phyloP scores from a whole-genome alignment of 768 basidiomycete species.

The Leccinum rimulosum region DNA sequence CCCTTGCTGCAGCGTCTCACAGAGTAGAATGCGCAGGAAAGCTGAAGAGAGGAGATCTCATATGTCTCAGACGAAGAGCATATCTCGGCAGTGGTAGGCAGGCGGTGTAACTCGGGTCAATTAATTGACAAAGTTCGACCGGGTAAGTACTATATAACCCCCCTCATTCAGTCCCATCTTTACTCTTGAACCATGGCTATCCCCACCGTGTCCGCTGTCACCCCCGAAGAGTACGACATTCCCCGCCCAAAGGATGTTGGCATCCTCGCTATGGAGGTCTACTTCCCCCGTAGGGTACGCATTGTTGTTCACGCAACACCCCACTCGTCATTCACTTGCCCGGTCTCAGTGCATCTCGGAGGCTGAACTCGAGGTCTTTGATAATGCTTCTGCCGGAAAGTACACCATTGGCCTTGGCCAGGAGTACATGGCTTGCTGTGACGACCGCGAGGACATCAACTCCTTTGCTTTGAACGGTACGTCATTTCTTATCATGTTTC shows the following conservation, averaged over 20 bases:
- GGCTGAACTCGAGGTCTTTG: conserved; percentile 89
- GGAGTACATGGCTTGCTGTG: conserved; percentile 97
- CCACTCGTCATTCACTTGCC: conserved; percentile 7
- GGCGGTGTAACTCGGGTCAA: not conserved
- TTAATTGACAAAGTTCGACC: not conserved
- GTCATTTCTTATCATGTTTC: conserved; percentile 22
- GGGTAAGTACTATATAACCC: conserved; percentile 23
- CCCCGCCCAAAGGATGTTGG: conserved; percentile 89
- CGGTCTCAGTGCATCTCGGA: conserved; percentile 84
- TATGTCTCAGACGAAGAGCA: conserved; percentile 2
- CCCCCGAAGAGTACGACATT: conserved; percentile 14
- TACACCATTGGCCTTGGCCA: conserved; percentile 99
- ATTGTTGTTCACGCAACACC: conserved; percentile 11
- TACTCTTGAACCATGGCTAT: conserved; percentile 23
- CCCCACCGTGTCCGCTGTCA: conserved; percentile 8
- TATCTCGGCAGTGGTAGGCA: not conserved
- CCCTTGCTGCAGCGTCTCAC: not conserved
- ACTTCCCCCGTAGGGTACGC: conserved; percentile 88
- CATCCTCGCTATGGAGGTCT: conserved; percentile 90
- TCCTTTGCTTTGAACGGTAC: conserved; percentile 91
- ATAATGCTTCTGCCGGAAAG: conserved; percentile 92
- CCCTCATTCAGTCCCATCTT: not conserved
- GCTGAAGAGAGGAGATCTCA: not conserved
- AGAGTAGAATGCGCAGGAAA: not conserved
- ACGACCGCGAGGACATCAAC: conserved; percentile 99